A percentile compares a stretch with the other conserved stretches of the same genome.
phyloP scores from a whole-genome alignment of 1,139 yeast species.

The Blastobotrys niveus region DNA sequence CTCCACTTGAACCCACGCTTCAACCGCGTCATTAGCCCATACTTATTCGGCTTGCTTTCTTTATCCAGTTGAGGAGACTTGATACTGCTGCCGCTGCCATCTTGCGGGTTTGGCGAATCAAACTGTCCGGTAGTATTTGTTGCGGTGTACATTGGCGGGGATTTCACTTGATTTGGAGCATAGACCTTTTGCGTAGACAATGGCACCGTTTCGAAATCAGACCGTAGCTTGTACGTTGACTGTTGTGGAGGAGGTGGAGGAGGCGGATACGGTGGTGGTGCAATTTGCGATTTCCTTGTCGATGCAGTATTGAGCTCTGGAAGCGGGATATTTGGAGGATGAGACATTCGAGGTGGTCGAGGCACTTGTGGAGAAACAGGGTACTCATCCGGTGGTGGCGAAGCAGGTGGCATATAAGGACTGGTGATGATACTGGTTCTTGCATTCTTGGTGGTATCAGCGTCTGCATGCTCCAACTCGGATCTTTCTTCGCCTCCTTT shows the following conservation, averaged over 20 bases:
- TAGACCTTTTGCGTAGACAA: no score
- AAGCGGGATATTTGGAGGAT: conserved; percentile 5
- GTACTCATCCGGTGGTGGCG: neutral
- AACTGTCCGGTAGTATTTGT: no score
- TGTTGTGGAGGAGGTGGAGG: neutral
- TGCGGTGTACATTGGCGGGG: neutral
- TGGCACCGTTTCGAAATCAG: conserved; percentile 32
- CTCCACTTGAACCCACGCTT: conserved; percentile 19
- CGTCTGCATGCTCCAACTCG: neutral
- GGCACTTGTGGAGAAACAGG: neutral
- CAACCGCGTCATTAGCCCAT: conserved; percentile 18
- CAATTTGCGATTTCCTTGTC: no score
- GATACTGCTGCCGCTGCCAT: no score
- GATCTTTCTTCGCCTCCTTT: neutral
- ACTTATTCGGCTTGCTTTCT: neutral
- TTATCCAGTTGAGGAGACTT: no score
- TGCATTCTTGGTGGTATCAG: neutral
- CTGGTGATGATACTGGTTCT: neutral
- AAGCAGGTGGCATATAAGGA: no score
- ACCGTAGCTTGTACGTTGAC: conserved; percentile 1
- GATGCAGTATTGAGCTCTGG: no score
- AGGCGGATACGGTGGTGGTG: neutral
- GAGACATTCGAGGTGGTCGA: neutral
- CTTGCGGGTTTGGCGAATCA: no score
- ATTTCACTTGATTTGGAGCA: no score